Evolutionary conservation across 1,284 basidiomycete species (phyloP), one percentile per base, ranked within the genome.

Genomic region (Pholiota adiposa): DNA sequence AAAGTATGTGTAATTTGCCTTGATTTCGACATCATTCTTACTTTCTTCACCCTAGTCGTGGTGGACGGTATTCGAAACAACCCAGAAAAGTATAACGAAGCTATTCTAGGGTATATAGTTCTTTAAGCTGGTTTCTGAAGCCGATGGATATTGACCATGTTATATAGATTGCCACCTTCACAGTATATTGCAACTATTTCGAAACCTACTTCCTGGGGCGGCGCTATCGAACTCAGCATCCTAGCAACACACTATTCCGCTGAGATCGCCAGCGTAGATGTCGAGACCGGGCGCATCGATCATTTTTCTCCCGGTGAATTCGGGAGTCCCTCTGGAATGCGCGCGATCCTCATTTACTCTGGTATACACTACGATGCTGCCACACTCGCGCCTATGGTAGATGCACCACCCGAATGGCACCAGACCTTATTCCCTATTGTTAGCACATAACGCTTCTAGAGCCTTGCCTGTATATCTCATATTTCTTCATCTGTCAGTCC

Each of bases 311-410:
- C 93, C 75, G 41, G 68, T 69, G 46, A 72, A 73, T 59, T 61
- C 31, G 38, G 62, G 54, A 29, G 60, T 21, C 23, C 63, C 54
- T 40, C 60, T 43, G 72, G 68, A 19, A 76, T 69, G 70, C 81
- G 85, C 21, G 88, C 84, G 52, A 75, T 97, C 9, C 71, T 97
- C 14, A 82, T 97, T 3, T 98, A 98, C 75, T 94, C 92, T 1
- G 96, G 95, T 7, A 96, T 97, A 55, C 95, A 97, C 74, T 98
- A 97, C 73, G 96, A 98, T 72, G 93, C 93, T 8, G 85, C 90
- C 11, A 89, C 90, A 0, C 75, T 96, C 34, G 86, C 94, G n/a
- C 96, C 93, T 0, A 80, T 84, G 70, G 76, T 79, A 3, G 87
- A 88, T 49, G 89, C 91, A 0, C 91, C 92, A 0, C 72, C 81